phyloP scores from a whole-genome alignment of 179 eudicot species.

The Gypsophila paniculata region DNA sequence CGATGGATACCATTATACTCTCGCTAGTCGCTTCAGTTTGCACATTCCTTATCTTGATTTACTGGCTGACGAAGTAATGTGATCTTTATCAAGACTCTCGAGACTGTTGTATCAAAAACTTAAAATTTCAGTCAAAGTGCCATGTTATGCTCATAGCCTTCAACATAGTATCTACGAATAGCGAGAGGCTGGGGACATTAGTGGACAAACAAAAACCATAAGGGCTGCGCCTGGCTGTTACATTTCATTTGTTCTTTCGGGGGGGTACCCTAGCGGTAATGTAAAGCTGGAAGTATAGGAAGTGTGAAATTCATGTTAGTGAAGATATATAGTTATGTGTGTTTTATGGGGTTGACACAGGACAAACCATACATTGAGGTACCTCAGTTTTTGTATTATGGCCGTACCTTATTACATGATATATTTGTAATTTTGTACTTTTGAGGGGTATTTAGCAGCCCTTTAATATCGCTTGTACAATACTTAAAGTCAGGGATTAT shows the following conservation, averaged over 20 bases:
- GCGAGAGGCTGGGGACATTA: conserved; percentile 7
- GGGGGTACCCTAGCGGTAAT: conserved; percentile 8
- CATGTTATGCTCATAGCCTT: conserved; percentile 18
- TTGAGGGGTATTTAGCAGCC: background rate
- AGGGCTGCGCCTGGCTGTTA: background rate
- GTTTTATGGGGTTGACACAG: background rate
- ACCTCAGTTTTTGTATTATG: background rate
- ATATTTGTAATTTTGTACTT: background rate
- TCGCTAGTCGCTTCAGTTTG: conserved; percentile 92
- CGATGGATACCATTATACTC: conserved; percentile 97
- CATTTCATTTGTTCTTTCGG: conserved; percentile 11
- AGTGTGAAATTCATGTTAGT: conserved; percentile 22
- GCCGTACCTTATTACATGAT: background rate
- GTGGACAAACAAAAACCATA: background rate
- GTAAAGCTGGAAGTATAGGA: conserved; percentile 28
- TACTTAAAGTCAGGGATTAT: too few relatives aligned
- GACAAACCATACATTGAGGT: conserved; percentile 4
- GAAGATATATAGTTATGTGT: conserved; percentile 21
- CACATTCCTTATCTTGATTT: conserved; percentile 88
- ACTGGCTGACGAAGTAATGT: conserved; percentile 79
- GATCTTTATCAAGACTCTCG: conserved; percentile 2
- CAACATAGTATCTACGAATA: conserved; percentile 4
- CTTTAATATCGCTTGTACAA: too few relatives aligned
- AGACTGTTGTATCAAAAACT: too few relatives aligned
- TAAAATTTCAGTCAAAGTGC: background rate